phyloP scores from a whole-genome alignment of 1,139 yeast species.

The Meyerozyma sp. region DNA sequence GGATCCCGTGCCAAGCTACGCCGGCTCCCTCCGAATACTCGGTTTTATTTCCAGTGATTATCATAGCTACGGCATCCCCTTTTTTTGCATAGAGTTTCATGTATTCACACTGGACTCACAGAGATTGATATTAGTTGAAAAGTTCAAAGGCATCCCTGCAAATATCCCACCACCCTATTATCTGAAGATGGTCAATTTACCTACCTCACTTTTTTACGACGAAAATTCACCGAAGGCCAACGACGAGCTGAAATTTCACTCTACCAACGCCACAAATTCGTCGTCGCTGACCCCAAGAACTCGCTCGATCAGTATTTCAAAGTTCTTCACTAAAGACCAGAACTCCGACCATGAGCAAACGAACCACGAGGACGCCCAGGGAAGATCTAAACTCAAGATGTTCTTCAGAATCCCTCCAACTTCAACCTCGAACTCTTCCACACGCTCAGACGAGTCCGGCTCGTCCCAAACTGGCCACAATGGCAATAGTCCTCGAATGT shows the following conservation, averaged over 20 bases:
- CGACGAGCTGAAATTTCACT: neutral
- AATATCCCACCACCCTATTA: neutral
- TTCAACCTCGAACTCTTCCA: neutral
- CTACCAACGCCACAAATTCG: neutral
- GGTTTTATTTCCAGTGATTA: neutral
- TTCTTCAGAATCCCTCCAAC: slow-evolving; percentile 9
- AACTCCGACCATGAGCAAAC: slow-evolving; percentile 2
- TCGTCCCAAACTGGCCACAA: neutral
- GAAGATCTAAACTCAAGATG: slow-evolving; percentile 11
- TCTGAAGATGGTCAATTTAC: neutral
- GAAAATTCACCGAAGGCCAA: neutral
- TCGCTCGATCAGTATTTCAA: slow-evolving; percentile 15
- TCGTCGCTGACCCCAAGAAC: slow-evolving; percentile 5
- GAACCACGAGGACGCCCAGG: slow-evolving; percentile 8
- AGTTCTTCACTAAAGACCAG: slow-evolving; percentile 13
- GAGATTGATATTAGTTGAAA: neutral
- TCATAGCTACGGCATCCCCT: neutral
- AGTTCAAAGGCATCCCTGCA: no score
- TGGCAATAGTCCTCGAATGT: neutral
- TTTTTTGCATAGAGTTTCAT: neutral
- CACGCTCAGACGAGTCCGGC: slow-evolving; percentile 4
- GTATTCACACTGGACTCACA: neutral
- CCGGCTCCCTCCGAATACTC: neutral
- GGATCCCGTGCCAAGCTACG: no score
- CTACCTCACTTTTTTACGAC: neutral